Evolutionary conservation across 495 filamentous ascomycete species (phyloP).

Genomic region (Penicillium diatomitis): DNA sequence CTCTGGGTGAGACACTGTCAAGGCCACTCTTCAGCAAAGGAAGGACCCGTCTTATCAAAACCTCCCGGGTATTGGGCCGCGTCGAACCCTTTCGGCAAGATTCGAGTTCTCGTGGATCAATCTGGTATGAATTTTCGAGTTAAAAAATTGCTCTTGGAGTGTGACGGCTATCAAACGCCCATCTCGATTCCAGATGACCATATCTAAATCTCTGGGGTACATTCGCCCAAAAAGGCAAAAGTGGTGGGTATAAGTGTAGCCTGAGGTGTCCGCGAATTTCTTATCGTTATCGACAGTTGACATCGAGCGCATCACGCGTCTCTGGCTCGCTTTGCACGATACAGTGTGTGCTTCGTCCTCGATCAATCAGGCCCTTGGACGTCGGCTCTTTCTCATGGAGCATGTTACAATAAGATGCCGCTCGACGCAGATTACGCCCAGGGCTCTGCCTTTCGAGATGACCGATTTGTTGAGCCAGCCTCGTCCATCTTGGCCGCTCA

Average conservation of each 20-base stretch:
- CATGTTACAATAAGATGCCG: conserved; percentile 19
- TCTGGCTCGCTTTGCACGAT: background rate
- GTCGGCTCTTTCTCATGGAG: conserved; percentile 1
- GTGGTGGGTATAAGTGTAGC: conserved; percentile 9
- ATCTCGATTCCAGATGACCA: background rate
- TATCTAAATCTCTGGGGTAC: background rate
- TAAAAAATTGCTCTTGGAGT: no score
- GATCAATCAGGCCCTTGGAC: background rate
- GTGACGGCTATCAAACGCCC: no score
- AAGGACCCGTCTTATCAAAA: no score
- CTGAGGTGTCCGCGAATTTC: conserved; percentile 16
- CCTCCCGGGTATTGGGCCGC: no score
- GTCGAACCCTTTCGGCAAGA: no score
- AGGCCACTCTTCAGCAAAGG: no score
- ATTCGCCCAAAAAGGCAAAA: background rate
- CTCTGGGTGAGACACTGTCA: no score
- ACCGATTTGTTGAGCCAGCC: conserved; percentile 35
- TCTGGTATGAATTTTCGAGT: no score
- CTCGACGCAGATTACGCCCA: conserved; percentile 13
- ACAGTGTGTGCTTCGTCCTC: background rate
- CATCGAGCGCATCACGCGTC: background rate
- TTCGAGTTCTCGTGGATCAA: no score
- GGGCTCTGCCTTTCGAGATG: conserved; percentile 8
- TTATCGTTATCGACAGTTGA: background rate
- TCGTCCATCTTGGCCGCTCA: conserved; percentile 64